Evolutionary conservation across 116 monocot genomes (phyloP).

Genomic region (Dioscorea cayenensis): DNA sequence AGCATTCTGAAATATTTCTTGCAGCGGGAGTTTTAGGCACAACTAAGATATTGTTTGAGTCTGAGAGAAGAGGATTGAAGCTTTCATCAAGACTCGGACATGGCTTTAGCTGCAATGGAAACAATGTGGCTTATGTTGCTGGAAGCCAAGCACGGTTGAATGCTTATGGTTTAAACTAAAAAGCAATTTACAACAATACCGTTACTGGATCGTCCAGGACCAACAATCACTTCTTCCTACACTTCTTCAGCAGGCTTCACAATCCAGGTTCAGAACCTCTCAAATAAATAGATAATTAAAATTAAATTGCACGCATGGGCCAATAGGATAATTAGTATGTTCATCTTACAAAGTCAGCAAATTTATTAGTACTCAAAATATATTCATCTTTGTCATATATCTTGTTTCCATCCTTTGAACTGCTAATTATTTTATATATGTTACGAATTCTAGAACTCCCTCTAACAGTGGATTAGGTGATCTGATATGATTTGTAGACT

Average conservation of each 20-base stretch:
- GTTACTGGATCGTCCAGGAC: conserved; percentile 28
- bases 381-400: background rate
- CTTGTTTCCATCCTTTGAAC: background rate
- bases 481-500: conserved; percentile 8
- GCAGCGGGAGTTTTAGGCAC: conserved; percentile 38
- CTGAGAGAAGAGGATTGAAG: conserved; percentile 25
- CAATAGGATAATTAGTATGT: background rate
- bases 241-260: conserved; percentile 41
- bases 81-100: conserved; percentile 24
- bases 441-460: background rate
- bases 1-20: background rate
- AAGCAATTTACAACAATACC: conserved; percentile 17
- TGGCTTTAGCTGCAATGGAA: conserved; percentile 39
- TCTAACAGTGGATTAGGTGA: background rate
- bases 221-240: conserved; percentile 29
- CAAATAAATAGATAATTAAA: too few species aligned
- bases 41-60: conserved; percentile 24
- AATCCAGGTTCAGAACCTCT: conserved; percentile 17
- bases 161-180: conserved; percentile 25
- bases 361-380: too few species aligned
- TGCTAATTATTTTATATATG: too few species aligned
- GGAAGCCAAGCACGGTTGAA: conserved; percentile 30
- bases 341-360: too few species aligned
- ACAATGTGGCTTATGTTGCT: conserved; percentile 37
- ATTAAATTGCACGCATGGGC: too few species aligned